Evolutionary conservation across 2,329 filamentous ascomycete species (phyloP).

Genomic region (Lecanosticta acicola): DNA sequence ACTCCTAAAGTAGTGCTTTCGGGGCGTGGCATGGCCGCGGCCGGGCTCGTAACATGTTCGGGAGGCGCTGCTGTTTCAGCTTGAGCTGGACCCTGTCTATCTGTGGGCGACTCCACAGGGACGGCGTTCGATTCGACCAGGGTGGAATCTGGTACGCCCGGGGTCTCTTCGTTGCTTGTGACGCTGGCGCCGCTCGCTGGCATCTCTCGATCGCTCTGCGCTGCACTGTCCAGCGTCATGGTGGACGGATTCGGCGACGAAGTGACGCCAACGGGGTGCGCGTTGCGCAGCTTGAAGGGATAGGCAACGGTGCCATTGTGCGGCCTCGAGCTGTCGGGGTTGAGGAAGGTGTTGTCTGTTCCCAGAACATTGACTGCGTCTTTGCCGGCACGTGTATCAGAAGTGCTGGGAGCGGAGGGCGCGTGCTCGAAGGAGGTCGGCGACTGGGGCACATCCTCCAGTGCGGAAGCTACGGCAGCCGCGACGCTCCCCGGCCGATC

Average conservation of each 20-base stretch:
- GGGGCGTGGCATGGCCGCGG: slow-evolving; percentile 7
- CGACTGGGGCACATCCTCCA: slow-evolving; percentile 3
- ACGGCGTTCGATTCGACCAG: slow-evolving; percentile 2
- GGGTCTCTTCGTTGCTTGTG: too few relatives aligned
- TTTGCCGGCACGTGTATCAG: slow-evolving; percentile 17
- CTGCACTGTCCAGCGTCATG: slow-evolving; percentile 23
- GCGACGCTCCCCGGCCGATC: slow-evolving; percentile 27
- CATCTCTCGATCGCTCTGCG: slow-evolving; percentile 3
- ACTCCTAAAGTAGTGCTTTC: background rate
- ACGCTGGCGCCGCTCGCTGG: too few relatives aligned
- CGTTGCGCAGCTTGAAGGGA: slow-evolving; percentile 62
- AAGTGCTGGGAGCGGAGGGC: slow-evolving; percentile 11
- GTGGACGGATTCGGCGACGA: slow-evolving; percentile 21
- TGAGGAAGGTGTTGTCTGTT: slow-evolving; percentile 43
- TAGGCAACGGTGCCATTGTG: slow-evolving; percentile 64
- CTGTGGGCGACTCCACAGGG: slow-evolving; percentile 10
- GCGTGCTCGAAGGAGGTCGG: slow-evolving; percentile 2
- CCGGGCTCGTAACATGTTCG: slow-evolving; percentile 12
- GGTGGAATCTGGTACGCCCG: too few relatives aligned
- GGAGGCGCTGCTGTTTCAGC: slow-evolving; percentile 9
- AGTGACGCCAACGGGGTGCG: background rate
- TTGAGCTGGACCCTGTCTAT: slow-evolving; percentile 1
- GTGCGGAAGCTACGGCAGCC: slow-evolving; percentile 12
- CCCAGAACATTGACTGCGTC: slow-evolving; percentile 23
- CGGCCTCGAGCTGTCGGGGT: slow-evolving; percentile 56